phyloP scores from a whole-genome alignment of 1,284 basidiomycete species.

The Meripilus lineatus region DNA sequence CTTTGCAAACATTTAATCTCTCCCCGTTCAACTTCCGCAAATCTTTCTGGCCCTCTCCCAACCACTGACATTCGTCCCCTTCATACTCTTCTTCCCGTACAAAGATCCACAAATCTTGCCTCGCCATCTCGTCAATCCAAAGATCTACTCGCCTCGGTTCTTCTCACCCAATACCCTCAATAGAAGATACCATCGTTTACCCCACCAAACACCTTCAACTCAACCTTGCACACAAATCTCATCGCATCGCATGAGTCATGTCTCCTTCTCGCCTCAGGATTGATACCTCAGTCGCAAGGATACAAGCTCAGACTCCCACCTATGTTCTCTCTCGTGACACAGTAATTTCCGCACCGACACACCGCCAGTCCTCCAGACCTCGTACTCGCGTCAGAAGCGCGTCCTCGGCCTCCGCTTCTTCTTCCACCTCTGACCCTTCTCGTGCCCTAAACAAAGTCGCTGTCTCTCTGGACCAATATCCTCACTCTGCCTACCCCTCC shows the following conservation, averaged over 20 bases:
- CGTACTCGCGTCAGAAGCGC: slow-evolving; percentile 16
- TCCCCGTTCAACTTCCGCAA: no score
- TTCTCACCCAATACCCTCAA: no score
- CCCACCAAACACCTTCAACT: not conserved
- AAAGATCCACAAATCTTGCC: not conserved
- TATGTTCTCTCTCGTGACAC: slow-evolving; percentile 18
- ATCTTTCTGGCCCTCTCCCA: not conserved
- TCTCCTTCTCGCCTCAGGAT: slow-evolving; percentile 39
- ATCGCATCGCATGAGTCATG: slow-evolving; percentile 22
- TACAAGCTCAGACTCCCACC: slow-evolving; percentile 29
- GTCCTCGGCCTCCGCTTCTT: slow-evolving; percentile 25
- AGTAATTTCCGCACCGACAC: slow-evolving; percentile 14
- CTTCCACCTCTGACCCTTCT: slow-evolving; percentile 15
- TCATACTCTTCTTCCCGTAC: not conserved
- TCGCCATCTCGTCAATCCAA: not conserved
- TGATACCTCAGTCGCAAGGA: slow-evolving; percentile 37
- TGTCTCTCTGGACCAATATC: no score
- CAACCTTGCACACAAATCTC: not conserved
- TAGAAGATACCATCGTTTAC: no score
- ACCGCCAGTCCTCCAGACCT: slow-evolving; percentile 14
- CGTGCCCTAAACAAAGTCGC: slow-evolving; percentile 12
- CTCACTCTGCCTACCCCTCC: not conserved
- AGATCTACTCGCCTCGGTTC: not conserved
- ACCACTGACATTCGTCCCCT: not conserved
- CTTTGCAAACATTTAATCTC: no score